phyloP scores from a whole-genome alignment of 148 eudicot species.

The Fagopyrum esculentum region DNA sequence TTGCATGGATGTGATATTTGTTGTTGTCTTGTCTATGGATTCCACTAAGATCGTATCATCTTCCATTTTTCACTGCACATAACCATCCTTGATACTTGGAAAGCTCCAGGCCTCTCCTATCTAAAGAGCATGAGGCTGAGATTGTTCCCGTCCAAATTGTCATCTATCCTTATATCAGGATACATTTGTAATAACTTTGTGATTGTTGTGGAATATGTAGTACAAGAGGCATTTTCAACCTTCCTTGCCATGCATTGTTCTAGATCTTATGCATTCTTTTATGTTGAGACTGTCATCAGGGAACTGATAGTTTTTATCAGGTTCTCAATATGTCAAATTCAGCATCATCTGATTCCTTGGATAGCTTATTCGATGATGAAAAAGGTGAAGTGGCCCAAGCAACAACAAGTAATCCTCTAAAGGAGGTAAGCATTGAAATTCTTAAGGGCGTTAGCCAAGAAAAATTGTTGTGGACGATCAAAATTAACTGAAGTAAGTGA shows the following conservation, averaged over 20 bases:
- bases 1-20: background rate
- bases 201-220: background rate
- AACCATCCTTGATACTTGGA: background rate
- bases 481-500: background rate
- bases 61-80: background rate
- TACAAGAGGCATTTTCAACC: background rate
- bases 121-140: background rate
- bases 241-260: background rate
- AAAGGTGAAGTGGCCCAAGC: constrained; percentile 35
- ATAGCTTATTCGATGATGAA: constrained; percentile 52
- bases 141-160: background rate
- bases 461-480: background rate
- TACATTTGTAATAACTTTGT: background rate
- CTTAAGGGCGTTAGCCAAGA: background rate
- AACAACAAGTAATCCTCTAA: constrained; percentile 25
- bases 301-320: constrained; percentile 26
- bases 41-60: background rate
- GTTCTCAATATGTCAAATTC: constrained; percentile 33
- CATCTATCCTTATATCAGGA: background rate
- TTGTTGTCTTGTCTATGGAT: background rate
- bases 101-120: background rate
- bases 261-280: background rate
- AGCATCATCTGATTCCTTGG: constrained; percentile 65
- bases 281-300: background rate
- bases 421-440: constrained; percentile 46